Evolutionary conservation across 371 early-diverging fungal species (phyloP), one percentile per base, ranked within the genome.

Genomic region (Chytridiales sp.): DNA sequence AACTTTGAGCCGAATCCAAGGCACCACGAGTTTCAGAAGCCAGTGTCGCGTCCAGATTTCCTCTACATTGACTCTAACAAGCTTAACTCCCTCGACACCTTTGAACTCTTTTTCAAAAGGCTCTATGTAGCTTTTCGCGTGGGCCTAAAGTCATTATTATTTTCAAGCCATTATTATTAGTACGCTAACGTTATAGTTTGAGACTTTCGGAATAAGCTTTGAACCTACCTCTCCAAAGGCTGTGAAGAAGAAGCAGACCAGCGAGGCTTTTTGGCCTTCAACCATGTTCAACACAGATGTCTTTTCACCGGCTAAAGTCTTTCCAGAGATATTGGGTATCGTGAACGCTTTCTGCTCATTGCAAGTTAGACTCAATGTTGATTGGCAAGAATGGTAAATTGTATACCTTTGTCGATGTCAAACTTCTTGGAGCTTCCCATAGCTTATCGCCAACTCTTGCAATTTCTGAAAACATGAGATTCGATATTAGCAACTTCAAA

Each of bases 301-400:
- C 3, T 74, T 68, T 11, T 83, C 59, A 11, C 83, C 77, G 0
- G 69, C 61, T 36, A 89, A 66, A 22, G 78, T 75, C 36, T 75
- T 74, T 6, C 84, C 87, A 60, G 74, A 73, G 47, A 87, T 82
- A 56, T 88, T 85, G 13, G 89, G 87, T 76, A 91, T 84, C 55
- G 79, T 78, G 0, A 83, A 75, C 35, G 89, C 80, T 67, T 82
- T 80, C 81, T 85, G 67, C 29, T 34, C 29, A 15, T 27, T 2
- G 26, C 19, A 48, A 0, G 11, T 47, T 6, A 32, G 29, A 13
- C 0, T 43, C n/a, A 26, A 44, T 38, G 0, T 24, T 15, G 54
- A 5, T 24, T 38, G 57, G 15, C 31, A 6, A 21, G 3, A 2
- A 47, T 1, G n/a, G n/a, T n/a, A n/a, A n/a, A 19, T 34, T 1